Conservation (phyloP, 1,139 yeast genomes). For the Suhomyces choctaworum region DNA sequence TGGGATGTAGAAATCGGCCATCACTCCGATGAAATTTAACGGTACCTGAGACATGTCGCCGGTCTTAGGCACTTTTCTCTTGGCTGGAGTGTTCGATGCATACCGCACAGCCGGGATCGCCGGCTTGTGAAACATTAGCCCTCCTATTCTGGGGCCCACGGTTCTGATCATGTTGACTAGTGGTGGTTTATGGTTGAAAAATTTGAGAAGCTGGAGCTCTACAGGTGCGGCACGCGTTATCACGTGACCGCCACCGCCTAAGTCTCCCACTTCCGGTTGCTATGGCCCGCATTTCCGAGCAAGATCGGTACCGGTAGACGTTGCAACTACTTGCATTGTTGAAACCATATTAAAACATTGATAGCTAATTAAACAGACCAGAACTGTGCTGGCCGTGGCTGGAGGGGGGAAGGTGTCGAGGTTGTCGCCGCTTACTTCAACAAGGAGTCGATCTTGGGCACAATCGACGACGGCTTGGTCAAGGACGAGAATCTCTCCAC, state of each 20-base stretch:
- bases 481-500: conserved; percentile 44
- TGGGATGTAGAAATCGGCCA: conserved; percentile 48
- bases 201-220: no score
- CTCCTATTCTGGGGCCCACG: conserved; percentile 4
- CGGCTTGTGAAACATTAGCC: conserved; percentile 2
- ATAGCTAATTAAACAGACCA: no score
- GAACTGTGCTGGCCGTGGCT: no score
- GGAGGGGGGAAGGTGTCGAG: no score
- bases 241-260: no score
- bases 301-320: no score
- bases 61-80: conserved; percentile 21
- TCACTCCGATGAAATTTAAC: conserved; percentile 40
- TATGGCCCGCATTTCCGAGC: no score
- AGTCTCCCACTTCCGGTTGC: no score
- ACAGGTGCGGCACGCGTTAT: no score
- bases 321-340: no score
- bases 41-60: conserved; percentile 44
- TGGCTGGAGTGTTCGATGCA: conserved; percentile 13
- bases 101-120: conserved; percentile 6
- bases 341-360: no score
- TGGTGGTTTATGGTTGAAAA: conserved; percentile 7
- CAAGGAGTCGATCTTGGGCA: conserved; percentile 40
- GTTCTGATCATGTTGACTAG: conserved; percentile 7
- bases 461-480: conserved; percentile 43
- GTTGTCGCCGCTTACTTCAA: conserved; percentile 19